Evolutionary conservation across 1,139 yeast species (phyloP), one percentile per base, ranked within the genome.

Genomic region (Candida pseudoviswanathii): DNA sequence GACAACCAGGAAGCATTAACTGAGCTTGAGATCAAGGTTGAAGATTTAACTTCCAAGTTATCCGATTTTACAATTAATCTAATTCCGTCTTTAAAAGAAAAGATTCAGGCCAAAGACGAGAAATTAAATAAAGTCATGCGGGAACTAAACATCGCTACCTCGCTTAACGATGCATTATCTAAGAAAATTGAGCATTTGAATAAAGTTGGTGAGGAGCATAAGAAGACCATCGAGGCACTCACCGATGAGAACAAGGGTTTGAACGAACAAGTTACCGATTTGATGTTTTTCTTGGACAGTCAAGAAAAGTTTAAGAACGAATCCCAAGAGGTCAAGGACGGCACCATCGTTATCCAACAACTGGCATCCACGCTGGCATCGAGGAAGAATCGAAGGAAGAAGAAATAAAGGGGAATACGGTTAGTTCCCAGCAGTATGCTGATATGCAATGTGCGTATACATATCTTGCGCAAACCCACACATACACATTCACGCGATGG

Each of bases 261-360:
- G 43, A 65, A 77, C 45, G 95, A 87, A 36, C 95, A 89, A 63
- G 83, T 87, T 3, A 80, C 78, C 37, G 97, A 91, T 63, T 66
- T 91, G 51, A 88, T 90, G 97, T 86, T 89, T 56, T 89, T 77
- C 62, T 70, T 90, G 46, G 95, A 88, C 53, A 79, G 88, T 3
- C 88, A 81, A 61, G 87, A 84, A 50, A 87, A 85, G 64, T 79
- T 89, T 58, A 80, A 84, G 58, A 79, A 84, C 60, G 86, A 89
- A 25, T 78, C 83, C 2, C 86, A 85, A 16, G 92, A 85, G 41
- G 84, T 86, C 10, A 81, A 74, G 55, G 86, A 89, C 53, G 96
- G 96, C 0, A 81, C 85, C 1, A 70, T 88, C 0, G 74, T 86
- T 1, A 64, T 77, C 34, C 72, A 70, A 49, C 63, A 58, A 37